Base-by-base conservation (phyloP, 345 rosid species). In the Bruguiera gymnorhiza region DNA sequence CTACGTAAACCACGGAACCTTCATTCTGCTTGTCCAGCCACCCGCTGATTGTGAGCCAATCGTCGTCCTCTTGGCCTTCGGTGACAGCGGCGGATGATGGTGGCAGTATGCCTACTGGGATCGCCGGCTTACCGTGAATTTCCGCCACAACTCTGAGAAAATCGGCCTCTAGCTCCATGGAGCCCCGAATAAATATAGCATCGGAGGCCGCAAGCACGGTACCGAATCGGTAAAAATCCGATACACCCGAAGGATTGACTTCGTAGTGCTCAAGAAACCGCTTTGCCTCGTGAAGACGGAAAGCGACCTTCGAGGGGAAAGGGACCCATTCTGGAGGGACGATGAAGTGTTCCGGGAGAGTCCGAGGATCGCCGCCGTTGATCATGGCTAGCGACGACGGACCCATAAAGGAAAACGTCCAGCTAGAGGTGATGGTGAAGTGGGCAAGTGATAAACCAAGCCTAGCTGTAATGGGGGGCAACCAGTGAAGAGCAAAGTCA, bases 231-330 rank as follows among this genome's bases (percentile, higher is more conserved):
- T 19, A 8, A 8, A 39, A 3, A n/a, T 39, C 66, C 6, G 66
- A 63, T 1, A 0, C 6, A 43, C 43, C 19, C 1, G 36, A 34
- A 34, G n/a, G 16, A 6, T 34, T 37, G 29, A 34, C 48, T 21
- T 54, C 58, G 8, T 5, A 31, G n/a, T 4, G 66, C 23, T 6
- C 13, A 6, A 16, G 51, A 0, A 54, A 20, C 26, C 36, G 32
- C 50, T 32, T 34, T 43, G 43, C 27, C 9, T 63, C 66, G 50
- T 32, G 36, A 43, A 21, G 30, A 8, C 51, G 48, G n/a, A 6
- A 63, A 34, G 66, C 66, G 8, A 63, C 11, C 8, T 34, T 63
- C 30, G 66, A 34, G 27, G 53, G 66, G 23, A 63, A 63, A 32
- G 24, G 27, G 13, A 63, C 7, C 66, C 66, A 39, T 13, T 39